These are phyloP conservation scores for Nepenthes gracilis DNA, from an alignment of 148 eudicot genomes.

Conservation along the genomic window DNA sequence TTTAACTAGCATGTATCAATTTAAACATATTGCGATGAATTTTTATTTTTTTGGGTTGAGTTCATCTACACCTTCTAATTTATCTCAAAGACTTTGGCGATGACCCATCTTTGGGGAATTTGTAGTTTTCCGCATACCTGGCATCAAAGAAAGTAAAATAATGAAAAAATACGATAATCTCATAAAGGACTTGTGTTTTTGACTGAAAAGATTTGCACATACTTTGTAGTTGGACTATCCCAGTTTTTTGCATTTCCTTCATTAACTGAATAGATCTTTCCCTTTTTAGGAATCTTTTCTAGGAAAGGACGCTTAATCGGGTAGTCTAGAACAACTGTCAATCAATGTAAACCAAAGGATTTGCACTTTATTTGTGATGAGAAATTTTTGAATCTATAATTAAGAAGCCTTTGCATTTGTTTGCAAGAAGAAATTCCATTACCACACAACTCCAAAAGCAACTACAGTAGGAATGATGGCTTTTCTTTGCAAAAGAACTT, in stretches of 20 bases:
- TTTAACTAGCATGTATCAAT: not conserved
- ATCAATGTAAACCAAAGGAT: not conserved
- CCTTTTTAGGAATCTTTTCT: constrained; percentile 77
- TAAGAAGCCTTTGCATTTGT: too few species aligned
- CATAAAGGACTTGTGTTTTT: not conserved
- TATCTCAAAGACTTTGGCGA: constrained; percentile 91
- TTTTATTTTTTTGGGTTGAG: not conserved
- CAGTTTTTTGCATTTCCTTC: constrained; percentile 99
- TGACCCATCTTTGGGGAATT: constrained; percentile 85
- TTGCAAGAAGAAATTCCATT: too few species aligned
- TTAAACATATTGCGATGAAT: not conserved
- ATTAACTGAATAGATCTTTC: constrained; percentile 90
- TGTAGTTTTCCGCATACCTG: constrained; percentile 91
- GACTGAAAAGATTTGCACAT: constrained; percentile 9
- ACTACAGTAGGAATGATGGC: too few species aligned
- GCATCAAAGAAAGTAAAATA: constrained; percentile 4
- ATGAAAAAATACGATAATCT: not conserved
- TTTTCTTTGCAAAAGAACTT: too few species aligned
- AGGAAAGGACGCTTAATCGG: not conserved
- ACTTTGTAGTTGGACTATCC: constrained; percentile 89
- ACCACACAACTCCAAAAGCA: too few species aligned
- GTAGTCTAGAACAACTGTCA: not conserved
- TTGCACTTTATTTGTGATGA: too few species aligned
- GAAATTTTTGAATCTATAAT: too few species aligned
- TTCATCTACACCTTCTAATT: constrained; percentile 67